These are phyloP conservation scores for Spathaspora sp. DNA, from an alignment of 1,139 yeast genomes.

Conservation along the genomic window DNA sequence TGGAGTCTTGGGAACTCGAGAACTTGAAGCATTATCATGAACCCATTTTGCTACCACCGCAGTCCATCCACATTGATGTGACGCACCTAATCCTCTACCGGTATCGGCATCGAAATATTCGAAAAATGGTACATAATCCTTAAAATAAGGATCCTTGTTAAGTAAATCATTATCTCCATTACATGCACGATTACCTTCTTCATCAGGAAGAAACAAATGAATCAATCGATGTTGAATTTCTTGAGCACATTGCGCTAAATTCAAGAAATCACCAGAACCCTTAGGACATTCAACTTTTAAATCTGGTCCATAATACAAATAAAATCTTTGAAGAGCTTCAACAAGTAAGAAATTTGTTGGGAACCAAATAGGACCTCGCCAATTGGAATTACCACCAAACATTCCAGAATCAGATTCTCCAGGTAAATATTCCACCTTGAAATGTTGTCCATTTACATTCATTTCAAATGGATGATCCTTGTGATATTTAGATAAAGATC, in stretches of 20 bases:
- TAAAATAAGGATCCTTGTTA: conserved; percentile 71
- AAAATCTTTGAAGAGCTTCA: conserved; percentile 87
- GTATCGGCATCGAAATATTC: conserved; percentile 96
- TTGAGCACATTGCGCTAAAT: conserved; percentile 91
- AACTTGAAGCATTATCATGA: conserved; percentile 83
- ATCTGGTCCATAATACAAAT: conserved; percentile 84
- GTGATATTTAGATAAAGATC: conserved; percentile 88
- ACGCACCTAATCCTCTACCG: conserved; percentile 92
- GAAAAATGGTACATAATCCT: conserved; percentile 76
- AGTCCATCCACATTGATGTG: conserved; percentile 98
- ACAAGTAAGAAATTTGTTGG: conserved; percentile 87
- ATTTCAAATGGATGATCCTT: conserved; percentile 83
- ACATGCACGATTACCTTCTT: conserved; percentile 72
- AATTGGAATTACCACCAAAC: conserved; percentile 96
- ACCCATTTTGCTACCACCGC: conserved; percentile 91
- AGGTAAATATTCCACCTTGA: conserved; percentile 77
- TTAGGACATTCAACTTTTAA: conserved; percentile 89
- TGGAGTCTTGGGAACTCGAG: conserved; percentile 54
- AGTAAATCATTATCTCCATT: conserved; percentile 67
- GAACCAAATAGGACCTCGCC: conserved; percentile 99
- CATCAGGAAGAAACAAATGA: conserved; percentile 73
- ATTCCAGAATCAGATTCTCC: conserved; percentile 94
- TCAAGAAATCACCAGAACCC: conserved; percentile 78
- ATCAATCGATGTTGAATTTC: conserved; percentile 87
- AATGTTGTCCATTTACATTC: conserved; percentile 79